These are phyloP conservation scores for Ascosphaera pollenicola DNA, from an alignment of 2,329 filamentous ascomycete species.

Conservation along the genomic window DNA sequence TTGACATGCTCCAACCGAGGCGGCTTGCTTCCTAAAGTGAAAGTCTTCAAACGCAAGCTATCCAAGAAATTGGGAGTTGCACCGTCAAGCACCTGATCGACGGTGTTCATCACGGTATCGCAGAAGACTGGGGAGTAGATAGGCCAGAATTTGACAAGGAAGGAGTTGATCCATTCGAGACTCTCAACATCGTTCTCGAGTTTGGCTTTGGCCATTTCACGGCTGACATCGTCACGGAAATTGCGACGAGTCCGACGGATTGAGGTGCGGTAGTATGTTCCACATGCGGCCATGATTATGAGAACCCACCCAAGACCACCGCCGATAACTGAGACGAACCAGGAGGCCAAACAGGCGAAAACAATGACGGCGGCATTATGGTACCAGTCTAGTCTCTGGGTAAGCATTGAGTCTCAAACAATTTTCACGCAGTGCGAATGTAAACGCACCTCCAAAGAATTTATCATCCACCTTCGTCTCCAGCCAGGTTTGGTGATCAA, in stretches of 20 bases:
- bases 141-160: conserved; percentile 96
- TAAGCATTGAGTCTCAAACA: not conserved
- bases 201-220: conserved; percentile 68
- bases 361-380: conserved; percentile 89
- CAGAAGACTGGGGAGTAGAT: conserved; percentile 92
- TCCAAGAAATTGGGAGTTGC: conserved; percentile 84
- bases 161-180: conserved; percentile 98
- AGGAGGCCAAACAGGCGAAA: conserved; percentile 77
- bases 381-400: conserved; percentile 61
- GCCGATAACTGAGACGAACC: conserved; percentile 72
- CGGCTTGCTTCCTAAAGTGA: conserved; percentile 84
- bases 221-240: conserved; percentile 79
- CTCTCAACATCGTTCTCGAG: conserved; percentile 82
- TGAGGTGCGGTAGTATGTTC: conserved; percentile 92
- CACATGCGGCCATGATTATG: conserved; percentile 75
- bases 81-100: conserved; percentile 87
- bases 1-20: conserved; percentile 95
- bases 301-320: conserved; percentile 87
- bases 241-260: conserved; percentile 83
- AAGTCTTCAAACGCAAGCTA: conserved; percentile 79
- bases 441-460: conserved; percentile 55
- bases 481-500: conserved; percentile 74
- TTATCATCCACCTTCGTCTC: conserved; percentile 71
- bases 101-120: conserved; percentile 75
- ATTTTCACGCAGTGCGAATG: conserved; percentile 2